A percentile compares a stretch with the other conserved stretches of the same genome.
Evolutionary conservation across 2,329 filamentous ascomycete genomes (phyloP).

Genomic region (Endoconidiophora laricicola): DNA sequence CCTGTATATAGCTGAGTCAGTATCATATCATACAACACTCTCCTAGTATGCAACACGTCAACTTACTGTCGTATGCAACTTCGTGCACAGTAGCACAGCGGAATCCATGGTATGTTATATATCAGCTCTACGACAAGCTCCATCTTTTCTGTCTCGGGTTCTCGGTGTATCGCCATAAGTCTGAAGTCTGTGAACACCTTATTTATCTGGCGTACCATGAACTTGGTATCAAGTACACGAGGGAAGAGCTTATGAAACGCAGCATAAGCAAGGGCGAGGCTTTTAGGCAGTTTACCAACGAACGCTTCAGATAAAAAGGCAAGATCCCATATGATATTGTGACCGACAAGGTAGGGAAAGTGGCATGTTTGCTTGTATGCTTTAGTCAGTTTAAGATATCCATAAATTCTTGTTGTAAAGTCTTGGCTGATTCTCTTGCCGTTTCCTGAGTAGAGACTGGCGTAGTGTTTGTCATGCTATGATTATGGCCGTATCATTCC

Average conservation of each 20-base stretch:
- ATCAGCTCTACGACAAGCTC: slow-evolving; percentile 26
- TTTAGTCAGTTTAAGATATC: background rate
- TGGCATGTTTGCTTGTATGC: background rate
- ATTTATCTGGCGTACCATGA: slow-evolving; percentile 30
- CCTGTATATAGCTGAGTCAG: slow-evolving; percentile 15
- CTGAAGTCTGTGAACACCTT: slow-evolving; percentile 14
- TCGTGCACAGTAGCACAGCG: slow-evolving; percentile 25
- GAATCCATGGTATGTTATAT: slow-evolving; percentile 17
- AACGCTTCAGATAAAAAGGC: slow-evolving; percentile 48
- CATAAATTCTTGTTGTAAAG: background rate
- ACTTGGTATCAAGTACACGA: slow-evolving; percentile 43
- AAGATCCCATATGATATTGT: slow-evolving; percentile 49
- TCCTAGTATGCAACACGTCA: too few species aligned
- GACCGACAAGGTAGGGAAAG: slow-evolving; percentile 31
- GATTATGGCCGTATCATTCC: background rate
- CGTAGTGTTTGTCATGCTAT: background rate
- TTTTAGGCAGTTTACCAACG: slow-evolving; percentile 37
- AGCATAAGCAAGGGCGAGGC: slow-evolving; percentile 26
- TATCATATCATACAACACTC: slow-evolving; percentile 7
- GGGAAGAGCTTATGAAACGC: slow-evolving; percentile 31
- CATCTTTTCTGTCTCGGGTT: background rate
- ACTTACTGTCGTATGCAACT: slow-evolving; percentile 42
- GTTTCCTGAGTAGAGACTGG: too few species aligned
- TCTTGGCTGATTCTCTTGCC: background rate
- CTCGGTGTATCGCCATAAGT: background rate